Conservation (phyloP, 2,329 filamentous ascomycete genomes). For the Aotearoamyces nothofagi region DNA sequence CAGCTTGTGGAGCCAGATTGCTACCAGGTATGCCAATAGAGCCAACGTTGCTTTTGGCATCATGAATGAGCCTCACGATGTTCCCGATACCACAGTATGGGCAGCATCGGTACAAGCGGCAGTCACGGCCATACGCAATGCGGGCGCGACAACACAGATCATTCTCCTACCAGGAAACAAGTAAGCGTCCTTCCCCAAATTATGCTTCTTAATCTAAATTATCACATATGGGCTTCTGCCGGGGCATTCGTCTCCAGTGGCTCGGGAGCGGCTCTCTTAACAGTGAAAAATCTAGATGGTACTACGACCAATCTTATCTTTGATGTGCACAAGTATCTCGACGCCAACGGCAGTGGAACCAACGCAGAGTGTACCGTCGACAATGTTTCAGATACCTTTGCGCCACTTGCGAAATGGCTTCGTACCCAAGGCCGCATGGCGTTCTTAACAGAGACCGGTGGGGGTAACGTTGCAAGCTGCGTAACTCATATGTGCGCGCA, state of each 20-base stretch:
- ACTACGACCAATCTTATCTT: constrained; percentile 38
- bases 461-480: constrained; percentile 20
- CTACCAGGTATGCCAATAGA: constrained; percentile 35
- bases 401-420: constrained; percentile 29
- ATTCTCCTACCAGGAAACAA: constrained; percentile 50
- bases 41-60: constrained; percentile 44
- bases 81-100: constrained; percentile 32
- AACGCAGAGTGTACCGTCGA: constrained; percentile 35
- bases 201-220: too few species aligned
- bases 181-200: too few species aligned
- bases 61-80: constrained; percentile 42
- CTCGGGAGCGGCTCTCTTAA: constrained; percentile 33
- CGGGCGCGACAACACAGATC: constrained; percentile 43
- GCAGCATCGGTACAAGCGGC: constrained; percentile 41
- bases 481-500: constrained; percentile 19
- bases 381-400: constrained; percentile 31
- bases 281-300: constrained; percentile 42
- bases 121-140: constrained; percentile 47
- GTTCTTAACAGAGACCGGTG: constrained; percentile 37
- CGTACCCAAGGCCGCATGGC: constrained; percentile 30
- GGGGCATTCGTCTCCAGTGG: constrained; percentile 31
- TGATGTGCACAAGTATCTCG: constrained; percentile 46
- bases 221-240: too few species aligned
- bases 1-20: constrained; percentile 40
- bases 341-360: constrained; percentile 39